Conservation (phyloP, 768 basidiomycete species). For the Postia placenta region DNA sequence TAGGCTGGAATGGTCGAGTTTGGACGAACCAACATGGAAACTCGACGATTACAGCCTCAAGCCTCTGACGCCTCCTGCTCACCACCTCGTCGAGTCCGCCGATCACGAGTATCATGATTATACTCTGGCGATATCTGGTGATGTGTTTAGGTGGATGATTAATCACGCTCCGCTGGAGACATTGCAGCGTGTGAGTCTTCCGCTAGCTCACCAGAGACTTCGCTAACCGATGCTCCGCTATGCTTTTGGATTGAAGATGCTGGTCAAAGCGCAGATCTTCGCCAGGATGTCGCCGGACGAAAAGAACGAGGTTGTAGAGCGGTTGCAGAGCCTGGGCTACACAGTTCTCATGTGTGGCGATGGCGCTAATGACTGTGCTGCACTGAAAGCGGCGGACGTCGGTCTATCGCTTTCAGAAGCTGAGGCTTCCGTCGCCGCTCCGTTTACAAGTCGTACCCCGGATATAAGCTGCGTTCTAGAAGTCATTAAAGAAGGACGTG, state of each 20-base stretch:
- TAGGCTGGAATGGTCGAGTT: conserved; percentile 83
- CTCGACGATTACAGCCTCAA: conserved; percentile 87
- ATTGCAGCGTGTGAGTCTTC: conserved; percentile 69
- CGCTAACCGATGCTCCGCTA: neutral
- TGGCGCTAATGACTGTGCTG: conserved; percentile 98
- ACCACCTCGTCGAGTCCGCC: conserved; percentile 62
- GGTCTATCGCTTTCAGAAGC: conserved; percentile 96
- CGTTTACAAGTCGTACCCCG: conserved; percentile 89
- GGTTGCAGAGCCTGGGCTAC: conserved; percentile 88
- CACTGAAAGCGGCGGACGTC: conserved; percentile 96
- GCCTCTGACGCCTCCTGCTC: conserved; percentile 65
- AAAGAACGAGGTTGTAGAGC: conserved; percentile 97
- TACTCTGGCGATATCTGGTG: conserved; percentile 86
- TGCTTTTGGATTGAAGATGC: conserved; percentile 59
- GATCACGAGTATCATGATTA: conserved; percentile 82
- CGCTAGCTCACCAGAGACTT: neutral
- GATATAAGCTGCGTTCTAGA: conserved; percentile 96
- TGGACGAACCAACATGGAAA: conserved; percentile 81
- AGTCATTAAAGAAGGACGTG: conserved; percentile 93
- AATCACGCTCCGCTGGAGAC: conserved; percentile 93
- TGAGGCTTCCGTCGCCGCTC: conserved; percentile 96
- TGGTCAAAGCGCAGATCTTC: conserved; percentile 93
- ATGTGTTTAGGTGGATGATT: conserved; percentile 98
- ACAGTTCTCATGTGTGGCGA: conserved; percentile 98
- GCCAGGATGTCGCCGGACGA: conserved; percentile 99